Conservation (phyloP, 2,329 filamentous ascomycete genomes). For the Diaporthe ilicicola region DNA sequence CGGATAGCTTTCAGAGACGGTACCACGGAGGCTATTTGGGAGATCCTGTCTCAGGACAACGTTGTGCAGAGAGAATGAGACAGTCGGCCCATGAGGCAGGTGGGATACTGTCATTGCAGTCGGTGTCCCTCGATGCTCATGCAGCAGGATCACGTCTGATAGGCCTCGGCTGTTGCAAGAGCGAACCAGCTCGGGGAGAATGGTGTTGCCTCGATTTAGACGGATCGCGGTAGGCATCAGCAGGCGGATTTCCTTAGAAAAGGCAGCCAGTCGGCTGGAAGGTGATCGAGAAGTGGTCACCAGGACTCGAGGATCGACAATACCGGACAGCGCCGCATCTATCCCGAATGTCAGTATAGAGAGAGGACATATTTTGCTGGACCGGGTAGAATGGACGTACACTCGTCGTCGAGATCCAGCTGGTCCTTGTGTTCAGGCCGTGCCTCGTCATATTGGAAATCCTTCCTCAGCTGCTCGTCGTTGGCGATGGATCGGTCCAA, state of each 20-base stretch:
- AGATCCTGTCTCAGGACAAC: conserved; percentile 94
- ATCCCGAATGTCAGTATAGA: neutral
- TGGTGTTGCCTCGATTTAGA: conserved; percentile 89
- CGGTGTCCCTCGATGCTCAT: conserved; percentile 92
- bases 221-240: conserved; percentile 86
- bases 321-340: conserved; percentile 80
- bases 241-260: conserved; percentile 78
- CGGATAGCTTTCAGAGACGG: conserved; percentile 82
- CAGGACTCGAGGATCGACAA: conserved; percentile 87
- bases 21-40: conserved; percentile 81
- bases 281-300: conserved; percentile 93
- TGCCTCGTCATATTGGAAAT: conserved; percentile 95
- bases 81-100: conserved; percentile 86
- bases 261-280: conserved; percentile 83
- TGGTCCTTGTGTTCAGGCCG: conserved; percentile 74
- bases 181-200: conserved; percentile 84
- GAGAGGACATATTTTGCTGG: neutral
- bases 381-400: conserved; percentile 45
- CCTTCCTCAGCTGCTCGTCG: conserved; percentile 82
- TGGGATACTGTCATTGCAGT: conserved; percentile 89
- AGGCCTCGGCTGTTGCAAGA: conserved; percentile 84
- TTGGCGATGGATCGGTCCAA: conserved; percentile 84
- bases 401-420: conserved; percentile 86
- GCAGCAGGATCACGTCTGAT: conserved; percentile 85
- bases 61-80: conserved; percentile 89